These are phyloP conservation scores for Botryobasidium botryosum DNA, from an alignment of 768 basidiomycete genomes.

Conservation along the genomic window DNA sequence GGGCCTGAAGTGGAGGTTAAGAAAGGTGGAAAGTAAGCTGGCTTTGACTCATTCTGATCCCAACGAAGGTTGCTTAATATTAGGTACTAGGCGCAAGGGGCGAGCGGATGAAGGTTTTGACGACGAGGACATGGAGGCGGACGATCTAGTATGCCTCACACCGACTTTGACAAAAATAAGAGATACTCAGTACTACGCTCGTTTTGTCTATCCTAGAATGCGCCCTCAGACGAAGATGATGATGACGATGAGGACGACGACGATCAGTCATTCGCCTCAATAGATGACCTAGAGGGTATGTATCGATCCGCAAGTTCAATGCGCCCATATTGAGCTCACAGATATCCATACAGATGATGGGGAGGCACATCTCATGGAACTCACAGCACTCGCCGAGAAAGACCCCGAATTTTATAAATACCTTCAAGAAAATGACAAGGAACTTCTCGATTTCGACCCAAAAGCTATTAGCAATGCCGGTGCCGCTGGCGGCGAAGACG, in stretches of 20 bases:
- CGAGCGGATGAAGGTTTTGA: too few relatives aligned
- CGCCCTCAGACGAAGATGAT: constrained; percentile 15
- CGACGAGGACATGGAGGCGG: too few relatives aligned
- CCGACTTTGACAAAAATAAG: too few relatives aligned
- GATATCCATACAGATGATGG: constrained; percentile 43
- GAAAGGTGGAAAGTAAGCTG: constrained; percentile 11
- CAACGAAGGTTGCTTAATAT: too few relatives aligned
- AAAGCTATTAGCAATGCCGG: constrained; percentile 23
- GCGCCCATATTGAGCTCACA: neutral
- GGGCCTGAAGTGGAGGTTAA: constrained; percentile 21
- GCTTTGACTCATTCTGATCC: neutral
- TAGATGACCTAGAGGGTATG: constrained; percentile 61
- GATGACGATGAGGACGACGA: constrained; percentile 27
- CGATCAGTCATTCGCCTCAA: constrained; percentile 52
- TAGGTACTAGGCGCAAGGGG: too few relatives aligned
- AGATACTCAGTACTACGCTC: too few relatives aligned
- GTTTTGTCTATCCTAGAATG: neutral
- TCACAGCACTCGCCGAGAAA: constrained; percentile 80
- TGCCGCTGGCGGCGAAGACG: constrained; percentile 31
- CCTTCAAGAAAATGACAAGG: constrained; percentile 85
- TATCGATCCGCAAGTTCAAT: neutral
- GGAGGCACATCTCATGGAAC: constrained; percentile 54
- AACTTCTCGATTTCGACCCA: constrained; percentile 67
- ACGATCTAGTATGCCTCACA: too few relatives aligned
- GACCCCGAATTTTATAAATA: constrained; percentile 99